Base-by-base conservation (phyloP, 352 stramenopile species). In the Phytophthora litchii region DNA sequence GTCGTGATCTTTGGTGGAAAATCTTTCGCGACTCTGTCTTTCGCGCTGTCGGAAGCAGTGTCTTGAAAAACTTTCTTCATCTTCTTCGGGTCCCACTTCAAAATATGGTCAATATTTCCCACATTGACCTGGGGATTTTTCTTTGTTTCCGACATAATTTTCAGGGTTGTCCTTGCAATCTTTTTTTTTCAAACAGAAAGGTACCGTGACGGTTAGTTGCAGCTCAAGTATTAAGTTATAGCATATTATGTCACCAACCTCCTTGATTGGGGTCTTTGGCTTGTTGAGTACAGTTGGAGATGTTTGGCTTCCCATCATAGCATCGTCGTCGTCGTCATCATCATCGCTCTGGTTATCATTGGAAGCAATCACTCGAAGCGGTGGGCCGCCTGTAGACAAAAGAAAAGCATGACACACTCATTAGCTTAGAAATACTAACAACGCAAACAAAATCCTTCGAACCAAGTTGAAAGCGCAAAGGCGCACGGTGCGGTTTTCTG, bases 301-400 rank as follows among this genome's bases (percentile, higher is more conserved):
- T 8, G 54, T 37, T 61, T 64, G 47, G 19, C 63, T 67, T 5
- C 59, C 32, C 46, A 70, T 64, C 63, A 71, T 67, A 16, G 54
- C 59, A 32, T 80, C 69, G 17, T 86, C 78, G 2, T 83, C 75
- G 20, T 86, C 78, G 2, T 83, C 75, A 19, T 70, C 62, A 14
- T 74, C 61, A 11, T 67, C 60, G n/a, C 64, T 64, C 10, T 64
- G 45, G 20, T 60, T 57, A 3, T 53, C 45, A 41, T 54, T 67
- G 3, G 67, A 75, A 5, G 76, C 74, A 14, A 79, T 73, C 0
- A 90, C 80, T 50, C 80, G 78, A 54, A 84, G 63, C 7, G 80
- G 56, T 34, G 77, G 74, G 7, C 56, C 68, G 41, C 54, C 64
- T 77, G 36, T 19, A 35, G 11, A 23, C 21, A 32, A 17, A 64